Conservation (phyloP, 257 asterid genomes). For the Sherardia arvensis region DNA sequence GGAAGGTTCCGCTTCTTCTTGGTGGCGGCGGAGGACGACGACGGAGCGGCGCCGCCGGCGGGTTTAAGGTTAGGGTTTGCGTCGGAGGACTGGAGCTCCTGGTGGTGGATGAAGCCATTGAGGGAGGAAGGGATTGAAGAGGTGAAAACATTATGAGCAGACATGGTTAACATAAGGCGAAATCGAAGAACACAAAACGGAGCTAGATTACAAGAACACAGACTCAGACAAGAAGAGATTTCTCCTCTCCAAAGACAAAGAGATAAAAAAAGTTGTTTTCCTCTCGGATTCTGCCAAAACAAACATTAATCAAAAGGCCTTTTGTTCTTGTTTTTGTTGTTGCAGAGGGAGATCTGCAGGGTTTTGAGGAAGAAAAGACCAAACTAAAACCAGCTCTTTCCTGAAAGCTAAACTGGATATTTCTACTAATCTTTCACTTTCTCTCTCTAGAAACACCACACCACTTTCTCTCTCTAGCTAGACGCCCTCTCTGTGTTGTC, state of each 20-base stretch:
- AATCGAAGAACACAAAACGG: conserved; percentile 8
- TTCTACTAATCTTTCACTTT: conserved; percentile 14
- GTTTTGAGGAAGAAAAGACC: conserved; percentile 47
- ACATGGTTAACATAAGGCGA: conserved; percentile 46
- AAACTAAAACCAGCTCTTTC: conserved; percentile 18
- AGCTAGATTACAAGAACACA: conserved; percentile 21
- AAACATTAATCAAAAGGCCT: conserved; percentile 22
- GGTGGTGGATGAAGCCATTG: conserved; percentile 24
- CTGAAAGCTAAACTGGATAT: conserved; percentile 53
- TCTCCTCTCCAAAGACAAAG: conserved; percentile 34
- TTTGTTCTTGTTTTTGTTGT: too few species aligned
- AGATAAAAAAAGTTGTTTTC: conserved; percentile 36
- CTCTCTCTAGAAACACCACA: conserved; percentile 29
- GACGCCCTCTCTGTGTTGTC: conserved; percentile 7
- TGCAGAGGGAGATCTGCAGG: conserved; percentile 36
- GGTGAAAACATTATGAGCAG: conserved; percentile 48
- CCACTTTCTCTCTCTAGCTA: conserved; percentile 15
- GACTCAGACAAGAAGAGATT: conserved; percentile 16
- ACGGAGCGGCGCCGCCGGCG: conserved; percentile 16
- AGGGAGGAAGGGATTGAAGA: conserved; percentile 43
- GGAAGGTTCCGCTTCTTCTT: conserved; percentile 83
- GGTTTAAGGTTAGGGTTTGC: conserved; percentile 37
- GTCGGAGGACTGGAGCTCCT: conserved; percentile 20
- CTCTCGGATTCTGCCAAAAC: conserved; percentile 28
- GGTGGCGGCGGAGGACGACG: conserved; percentile 9